These are phyloP conservation scores for Leptographium lundbergii DNA, from an alignment of 2,329 filamentous ascomycete genomes.

Conservation along the genomic window DNA sequence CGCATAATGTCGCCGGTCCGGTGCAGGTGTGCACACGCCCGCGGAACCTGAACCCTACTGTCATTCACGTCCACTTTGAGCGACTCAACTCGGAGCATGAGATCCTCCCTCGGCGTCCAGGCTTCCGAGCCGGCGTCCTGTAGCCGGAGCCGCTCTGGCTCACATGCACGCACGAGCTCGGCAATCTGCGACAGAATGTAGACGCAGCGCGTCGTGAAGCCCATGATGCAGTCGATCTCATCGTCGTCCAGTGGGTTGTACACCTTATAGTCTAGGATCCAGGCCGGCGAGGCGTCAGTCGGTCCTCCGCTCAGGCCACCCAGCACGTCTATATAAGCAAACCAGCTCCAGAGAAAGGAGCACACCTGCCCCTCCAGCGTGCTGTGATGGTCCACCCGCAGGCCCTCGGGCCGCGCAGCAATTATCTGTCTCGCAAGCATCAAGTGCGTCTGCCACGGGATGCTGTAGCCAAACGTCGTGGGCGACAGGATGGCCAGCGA, in stretches of 20 bases:
- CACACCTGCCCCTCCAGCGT: slow-evolving; percentile 44
- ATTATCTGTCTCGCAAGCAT: slow-evolving; percentile 66
- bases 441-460: slow-evolving; percentile 71
- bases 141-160: slow-evolving; percentile 20
- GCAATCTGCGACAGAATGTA: slow-evolving; percentile 60
- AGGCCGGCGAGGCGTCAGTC: slow-evolving; percentile 34
- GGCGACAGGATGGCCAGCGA: slow-evolving; percentile 77
- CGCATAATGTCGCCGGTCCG: slow-evolving; percentile 36
- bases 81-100: slow-evolving; percentile 41
- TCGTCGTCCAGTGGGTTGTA: slow-evolving; percentile 44
- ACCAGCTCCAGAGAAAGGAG: slow-evolving; percentile 70
- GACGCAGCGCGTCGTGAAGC: slow-evolving; percentile 62
- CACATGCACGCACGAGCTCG: slow-evolving; percentile 56
- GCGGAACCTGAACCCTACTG: slow-evolving; percentile 31
- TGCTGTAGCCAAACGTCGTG: slow-evolving; percentile 65
- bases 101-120: slow-evolving; percentile 45
- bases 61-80: slow-evolving; percentile 50
- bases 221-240: slow-evolving; percentile 70
- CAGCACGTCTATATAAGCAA: slow-evolving; percentile 71
- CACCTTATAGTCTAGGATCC: slow-evolving; percentile 37
- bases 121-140: slow-evolving; percentile 1
- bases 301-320: slow-evolving; percentile 53
- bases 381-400: slow-evolving; percentile 33
- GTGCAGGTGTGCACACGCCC: slow-evolving; percentile 33
- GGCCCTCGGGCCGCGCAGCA: slow-evolving; percentile 38